A percentile compares a stretch with the other conserved stretches of the same genome.
Evolutionary conservation across 176 grass and related monocot species (phyloP).

Genomic region (Leersia perrieri): DNA sequence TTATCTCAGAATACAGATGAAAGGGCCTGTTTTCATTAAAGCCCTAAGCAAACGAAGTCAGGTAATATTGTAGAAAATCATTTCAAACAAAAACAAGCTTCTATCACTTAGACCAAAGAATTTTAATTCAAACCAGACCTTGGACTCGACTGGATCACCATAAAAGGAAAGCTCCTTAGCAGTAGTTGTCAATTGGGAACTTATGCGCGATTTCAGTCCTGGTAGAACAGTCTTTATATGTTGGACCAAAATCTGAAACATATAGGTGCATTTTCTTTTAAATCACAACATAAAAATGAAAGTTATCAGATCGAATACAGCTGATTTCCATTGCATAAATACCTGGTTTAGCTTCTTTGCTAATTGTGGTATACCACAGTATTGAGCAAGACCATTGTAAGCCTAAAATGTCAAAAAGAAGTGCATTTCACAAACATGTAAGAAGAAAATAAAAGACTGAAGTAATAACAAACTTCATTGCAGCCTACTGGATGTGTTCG

Average conservation of each 20-base stretch:
- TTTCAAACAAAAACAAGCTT: not conserved
- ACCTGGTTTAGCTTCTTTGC: slow-evolving; percentile 98
- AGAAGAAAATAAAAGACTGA: slow-evolving; percentile 3
- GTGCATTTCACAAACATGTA: slow-evolving; percentile 10
- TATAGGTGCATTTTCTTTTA: not conserved
- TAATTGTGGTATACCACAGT: slow-evolving; percentile 88
- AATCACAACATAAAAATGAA: slow-evolving; percentile 11
- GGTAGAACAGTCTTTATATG: slow-evolving; percentile 92
- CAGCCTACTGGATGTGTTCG: slow-evolving; percentile 67
- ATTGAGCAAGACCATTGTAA: slow-evolving; percentile 87
- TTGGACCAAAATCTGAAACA: slow-evolving; percentile 95
- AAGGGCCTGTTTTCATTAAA: not conserved
- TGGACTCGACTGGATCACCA: slow-evolving; percentile 89
- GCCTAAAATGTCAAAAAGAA: slow-evolving; percentile 49
- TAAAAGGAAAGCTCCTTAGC: slow-evolving; percentile 91
- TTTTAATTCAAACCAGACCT: slow-evolving; percentile 50
- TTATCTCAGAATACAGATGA: slow-evolving; percentile 1
- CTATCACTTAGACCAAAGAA: slow-evolving; percentile 13
- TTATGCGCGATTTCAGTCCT: slow-evolving; percentile 86
- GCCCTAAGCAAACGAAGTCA: not conserved
- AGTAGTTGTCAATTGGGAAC: slow-evolving; percentile 70
- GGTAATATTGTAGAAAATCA: not conserved
- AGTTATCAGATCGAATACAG: not conserved
- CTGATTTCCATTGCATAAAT: not conserved
- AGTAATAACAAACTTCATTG: slow-evolving; percentile 15